Conservation (phyloP, 2,329 filamentous ascomycete species). For the Neofusicoccum ribis region DNA sequence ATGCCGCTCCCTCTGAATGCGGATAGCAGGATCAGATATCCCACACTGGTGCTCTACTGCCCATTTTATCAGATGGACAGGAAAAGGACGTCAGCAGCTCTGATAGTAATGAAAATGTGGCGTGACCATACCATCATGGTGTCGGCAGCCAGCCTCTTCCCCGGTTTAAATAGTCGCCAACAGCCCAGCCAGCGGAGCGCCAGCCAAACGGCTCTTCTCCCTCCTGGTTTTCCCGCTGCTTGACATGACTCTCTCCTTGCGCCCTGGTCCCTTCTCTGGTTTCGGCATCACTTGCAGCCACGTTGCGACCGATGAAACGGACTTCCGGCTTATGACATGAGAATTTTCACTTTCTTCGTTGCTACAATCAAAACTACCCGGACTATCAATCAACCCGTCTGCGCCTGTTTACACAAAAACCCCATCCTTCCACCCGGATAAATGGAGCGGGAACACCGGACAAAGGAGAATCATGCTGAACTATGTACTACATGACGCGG, state of each 20-base stretch:
- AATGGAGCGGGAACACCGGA: not conserved
- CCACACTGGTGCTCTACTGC: not conserved
- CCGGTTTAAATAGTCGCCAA: conserved; percentile 2
- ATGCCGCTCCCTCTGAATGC: not conserved
- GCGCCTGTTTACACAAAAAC: not conserved
- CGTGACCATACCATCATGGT: conserved; percentile 15
- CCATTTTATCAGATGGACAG: conserved; percentile 8
- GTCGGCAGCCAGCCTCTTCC: not conserved
- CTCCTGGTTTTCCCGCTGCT: not conserved
- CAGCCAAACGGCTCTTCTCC: not conserved
- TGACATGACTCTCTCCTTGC: not conserved
- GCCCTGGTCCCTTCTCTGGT: not conserved
- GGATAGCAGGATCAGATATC: conserved; percentile 16
- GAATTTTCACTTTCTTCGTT: conserved; percentile 15
- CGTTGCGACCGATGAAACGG: not conserved
- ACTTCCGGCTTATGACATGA: not conserved
- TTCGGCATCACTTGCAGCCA: not conserved
- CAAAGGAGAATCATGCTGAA: conserved; percentile 10
- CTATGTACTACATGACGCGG: conserved; percentile 4
- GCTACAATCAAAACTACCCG: not conserved
- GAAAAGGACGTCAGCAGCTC: not conserved
- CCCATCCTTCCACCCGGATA: not conserved
- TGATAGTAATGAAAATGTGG: conserved; percentile 12
- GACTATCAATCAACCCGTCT: conserved; percentile 8
- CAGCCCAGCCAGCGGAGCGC: not conserved